Evolutionary conservation across 2,329 filamentous ascomycete species (phyloP).

Genomic region (Neurospora sp.): DNA sequence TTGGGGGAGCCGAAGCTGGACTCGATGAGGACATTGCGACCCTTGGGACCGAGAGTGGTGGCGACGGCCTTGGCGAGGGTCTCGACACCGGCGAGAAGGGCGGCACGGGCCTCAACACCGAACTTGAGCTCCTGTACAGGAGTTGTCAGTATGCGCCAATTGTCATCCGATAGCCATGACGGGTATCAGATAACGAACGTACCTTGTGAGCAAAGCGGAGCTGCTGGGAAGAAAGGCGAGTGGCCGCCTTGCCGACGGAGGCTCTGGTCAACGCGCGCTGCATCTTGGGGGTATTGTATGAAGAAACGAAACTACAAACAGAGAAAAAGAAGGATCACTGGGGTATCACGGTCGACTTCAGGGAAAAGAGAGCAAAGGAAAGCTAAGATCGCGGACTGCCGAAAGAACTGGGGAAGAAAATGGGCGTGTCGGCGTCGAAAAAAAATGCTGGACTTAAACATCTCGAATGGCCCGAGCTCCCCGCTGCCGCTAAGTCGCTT

Average conservation of each 20-base stretch:
- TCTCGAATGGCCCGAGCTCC: conserved; percentile 18
- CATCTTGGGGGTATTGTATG: conserved; percentile 51
- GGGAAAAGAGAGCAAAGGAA: conserved; percentile 1
- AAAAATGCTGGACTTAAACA: conserved; percentile 13
- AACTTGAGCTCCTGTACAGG: conserved; percentile 85
- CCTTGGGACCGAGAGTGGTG: conserved; percentile 94
- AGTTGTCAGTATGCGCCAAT: conserved; percentile 21
- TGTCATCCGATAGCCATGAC: background rate
- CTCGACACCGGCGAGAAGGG: conserved; percentile 88
- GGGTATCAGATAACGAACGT: conserved; percentile 21
- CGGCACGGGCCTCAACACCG: conserved; percentile 83
- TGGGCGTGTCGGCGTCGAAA: conserved; percentile 6
- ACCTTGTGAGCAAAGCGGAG: conserved; percentile 98
- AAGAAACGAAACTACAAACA: conserved; percentile 15
- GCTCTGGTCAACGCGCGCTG: conserved; percentile 88
- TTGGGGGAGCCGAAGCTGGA: conserved; percentile 97
- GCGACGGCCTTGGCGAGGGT: conserved; percentile 93
- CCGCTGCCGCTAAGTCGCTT: conserved; percentile 8
- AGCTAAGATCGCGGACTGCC: conserved; percentile 1
- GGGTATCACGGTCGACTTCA: conserved; percentile 17
- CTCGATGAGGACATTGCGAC: conserved; percentile 96
- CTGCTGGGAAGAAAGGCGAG: conserved; percentile 68
- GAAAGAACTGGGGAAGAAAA: conserved; percentile 10
- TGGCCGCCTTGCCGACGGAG: conserved; percentile 59
- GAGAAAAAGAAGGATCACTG: conserved; percentile 12